Conservation (phyloP, 1,139 yeast genomes). For the Sugiyamaella pinicola region DNA sequence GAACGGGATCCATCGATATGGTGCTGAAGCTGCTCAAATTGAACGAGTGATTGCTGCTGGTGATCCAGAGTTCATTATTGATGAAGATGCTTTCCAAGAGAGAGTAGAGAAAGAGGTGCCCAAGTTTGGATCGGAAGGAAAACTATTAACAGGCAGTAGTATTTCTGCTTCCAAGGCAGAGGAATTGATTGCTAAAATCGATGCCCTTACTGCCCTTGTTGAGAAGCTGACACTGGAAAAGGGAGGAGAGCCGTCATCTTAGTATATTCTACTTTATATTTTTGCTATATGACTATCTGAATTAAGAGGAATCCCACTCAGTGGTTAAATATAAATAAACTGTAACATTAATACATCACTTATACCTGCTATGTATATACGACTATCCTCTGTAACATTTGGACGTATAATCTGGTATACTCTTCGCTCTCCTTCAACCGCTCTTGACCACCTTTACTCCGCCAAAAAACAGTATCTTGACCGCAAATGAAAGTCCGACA, state of each 20-base stretch:
- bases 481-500: slow-evolving; percentile 44
- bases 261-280: neutral
- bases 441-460: slow-evolving; percentile 25
- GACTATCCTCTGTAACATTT: neutral
- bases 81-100: slow-evolving; percentile 51
- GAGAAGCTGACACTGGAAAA: slow-evolving; percentile 29
- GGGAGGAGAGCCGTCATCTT: neutral
- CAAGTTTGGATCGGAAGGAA: slow-evolving; percentile 46
- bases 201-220: slow-evolving; percentile 40
- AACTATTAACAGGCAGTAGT: neutral
- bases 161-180: slow-evolving; percentile 4
- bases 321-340: neutral
- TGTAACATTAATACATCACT: neutral
- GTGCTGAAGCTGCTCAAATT: slow-evolving; percentile 45
- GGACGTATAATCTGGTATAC: no score
- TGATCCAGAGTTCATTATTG: slow-evolving; percentile 68
- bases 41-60: slow-evolving; percentile 49
- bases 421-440: neutral
- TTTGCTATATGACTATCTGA: neutral
- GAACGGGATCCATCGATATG: slow-evolving; percentile 52
- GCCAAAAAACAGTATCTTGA: slow-evolving; percentile 43
- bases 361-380: neutral
- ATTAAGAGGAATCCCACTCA: no score
- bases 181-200: slow-evolving; percentile 49
- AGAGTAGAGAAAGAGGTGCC: slow-evolving; percentile 55